Base-by-base conservation (phyloP, 495 filamentous ascomycete genomes). In the Podospora conica region DNA sequence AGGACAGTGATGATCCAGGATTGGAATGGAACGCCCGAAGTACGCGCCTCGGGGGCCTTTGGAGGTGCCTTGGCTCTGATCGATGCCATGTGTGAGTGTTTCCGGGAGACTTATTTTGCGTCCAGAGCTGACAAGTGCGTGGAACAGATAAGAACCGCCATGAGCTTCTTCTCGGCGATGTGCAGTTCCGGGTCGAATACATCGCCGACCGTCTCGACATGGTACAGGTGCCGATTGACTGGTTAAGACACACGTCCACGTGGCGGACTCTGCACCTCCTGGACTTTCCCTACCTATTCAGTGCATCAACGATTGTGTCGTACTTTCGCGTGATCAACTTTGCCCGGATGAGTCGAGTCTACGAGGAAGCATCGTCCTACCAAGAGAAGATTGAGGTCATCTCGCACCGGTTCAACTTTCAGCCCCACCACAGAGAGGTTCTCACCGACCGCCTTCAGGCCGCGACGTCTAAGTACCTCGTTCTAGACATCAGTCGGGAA, bases 321-420 rank as follows among this genome's bases (percentile, higher is more conserved):
- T 96, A 92, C 71, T 96, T 97, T 71, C 89, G 93, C 4, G 85
- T 92, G n/a, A 86, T 96, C 65, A 97, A 97, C 70, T 90, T 90
- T 69, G 86, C 87, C 0, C 82, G 83, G 25, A 97, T 97, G 93
- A 90, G 85, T 23, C 85, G 87, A 58, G 83, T 87, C 9, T 91
- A 86, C 70, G 90, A 94, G 70, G 82, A 85, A 57, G 86, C 92
- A 0, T 86, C 84, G 70, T 87, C 85, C 0, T 82, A 85, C 15
- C 82, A 86, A 29, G 82, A 84, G 28, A 82, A 88, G 64, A 83
- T 88, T 48, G 81, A 81, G 7, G 83, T 85, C 53, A 86, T 90
- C 55, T 81, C 83, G 3, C 80, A 80, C 3, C 76, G 83, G 3
- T 77, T 81, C 2, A 81, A 78, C 64, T 70, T 86, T 25, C 76